These are phyloP conservation scores for Inonotus obliquus DNA, from an alignment of 1,284 basidiomycete species.

Conservation along the genomic window DNA sequence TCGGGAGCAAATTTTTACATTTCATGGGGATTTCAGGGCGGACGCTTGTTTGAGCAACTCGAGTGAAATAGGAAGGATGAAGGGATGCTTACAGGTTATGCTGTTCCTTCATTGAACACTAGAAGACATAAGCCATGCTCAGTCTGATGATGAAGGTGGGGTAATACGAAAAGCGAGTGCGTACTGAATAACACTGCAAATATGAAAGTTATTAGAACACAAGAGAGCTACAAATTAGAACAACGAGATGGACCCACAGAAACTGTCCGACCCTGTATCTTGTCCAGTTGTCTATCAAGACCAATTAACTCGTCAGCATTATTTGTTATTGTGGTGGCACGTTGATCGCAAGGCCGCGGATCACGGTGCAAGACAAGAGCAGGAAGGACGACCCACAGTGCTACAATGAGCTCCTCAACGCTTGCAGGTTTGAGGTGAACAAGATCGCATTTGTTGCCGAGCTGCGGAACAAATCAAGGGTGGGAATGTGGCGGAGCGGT, in stretches of 20 bases:
- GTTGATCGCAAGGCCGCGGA: not conserved
- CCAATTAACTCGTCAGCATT: slow-evolving; percentile 1
- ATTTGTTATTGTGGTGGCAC: not conserved
- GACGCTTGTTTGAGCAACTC: not conserved
- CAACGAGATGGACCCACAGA: slow-evolving; percentile 54
- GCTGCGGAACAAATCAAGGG: slow-evolving; percentile 33
- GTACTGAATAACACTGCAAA: slow-evolving; percentile 73
- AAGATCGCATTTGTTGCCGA: slow-evolving; percentile 96
- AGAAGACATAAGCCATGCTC: slow-evolving; percentile 19
- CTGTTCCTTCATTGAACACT: slow-evolving; percentile 93
- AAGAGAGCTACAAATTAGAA: not conserved
- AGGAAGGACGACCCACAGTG: slow-evolving; percentile 50
- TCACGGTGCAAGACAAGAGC: not conserved
- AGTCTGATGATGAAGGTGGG: slow-evolving; percentile 1
- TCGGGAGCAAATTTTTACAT: not conserved
- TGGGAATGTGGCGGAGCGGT: not conserved
- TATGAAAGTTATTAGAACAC: slow-evolving; percentile 17
- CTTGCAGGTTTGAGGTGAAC: slow-evolving; percentile 70
- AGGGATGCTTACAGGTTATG: slow-evolving; percentile 71
- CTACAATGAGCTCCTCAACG: slow-evolving; percentile 83
- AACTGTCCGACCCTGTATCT: slow-evolving; percentile 79
- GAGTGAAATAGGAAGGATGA: slow-evolving; percentile 1
- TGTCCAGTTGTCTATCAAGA: slow-evolving; percentile 63
- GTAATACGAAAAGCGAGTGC: slow-evolving; percentile 27
- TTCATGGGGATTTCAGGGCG: no score